phyloP scores from a whole-genome alignment of 2,329 filamentous ascomycete genomes.

The Colletotrichum limetticola region DNA sequence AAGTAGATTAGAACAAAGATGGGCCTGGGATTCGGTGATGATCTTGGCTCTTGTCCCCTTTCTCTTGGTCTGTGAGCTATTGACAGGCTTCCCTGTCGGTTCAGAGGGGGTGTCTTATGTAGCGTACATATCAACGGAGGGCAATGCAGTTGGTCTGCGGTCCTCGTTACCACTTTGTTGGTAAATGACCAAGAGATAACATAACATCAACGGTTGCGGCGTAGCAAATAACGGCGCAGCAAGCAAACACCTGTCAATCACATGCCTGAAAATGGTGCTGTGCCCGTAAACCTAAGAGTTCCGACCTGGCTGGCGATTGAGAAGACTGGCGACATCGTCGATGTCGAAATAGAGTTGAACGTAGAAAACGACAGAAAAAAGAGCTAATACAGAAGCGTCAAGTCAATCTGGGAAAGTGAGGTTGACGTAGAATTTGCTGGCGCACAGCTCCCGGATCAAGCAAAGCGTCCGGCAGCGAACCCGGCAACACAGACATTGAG shows the following conservation, averaged over 20 bases:
- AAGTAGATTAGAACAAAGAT: constrained; percentile 3
- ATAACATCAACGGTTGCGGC: constrained; percentile 9
- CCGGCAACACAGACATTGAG: constrained; percentile 8
- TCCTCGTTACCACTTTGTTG: constrained; percentile 23
- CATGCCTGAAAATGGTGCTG: not conserved
- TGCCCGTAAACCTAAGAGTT: not conserved
- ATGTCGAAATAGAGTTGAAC: constrained; percentile 34
- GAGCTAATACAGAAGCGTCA: constrained; percentile 19
- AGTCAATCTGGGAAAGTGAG: constrained; percentile 1
- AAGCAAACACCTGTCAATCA: not conserved
- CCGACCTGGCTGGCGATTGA: not conserved
- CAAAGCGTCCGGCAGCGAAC: constrained; percentile 1
- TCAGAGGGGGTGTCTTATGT: not conserved
- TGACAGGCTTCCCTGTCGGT: not conserved
- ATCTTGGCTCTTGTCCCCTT: constrained; percentile 24
- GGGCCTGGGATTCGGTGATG: not conserved
- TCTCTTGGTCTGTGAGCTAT: constrained; percentile 23
- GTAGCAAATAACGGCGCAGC: not conserved
- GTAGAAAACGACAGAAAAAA: constrained; percentile 5
- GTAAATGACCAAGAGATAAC: constrained; percentile 30
- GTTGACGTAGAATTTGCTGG: constrained; percentile 1
- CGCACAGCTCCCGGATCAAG: constrained; percentile 6
- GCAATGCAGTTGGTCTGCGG: constrained; percentile 3
- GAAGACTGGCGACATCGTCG: not conserved
- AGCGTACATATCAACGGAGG: not conserved